phyloP scores from a whole-genome alignment of 306 rosid genomes.

The Astragalus glycyphyllos region DNA sequence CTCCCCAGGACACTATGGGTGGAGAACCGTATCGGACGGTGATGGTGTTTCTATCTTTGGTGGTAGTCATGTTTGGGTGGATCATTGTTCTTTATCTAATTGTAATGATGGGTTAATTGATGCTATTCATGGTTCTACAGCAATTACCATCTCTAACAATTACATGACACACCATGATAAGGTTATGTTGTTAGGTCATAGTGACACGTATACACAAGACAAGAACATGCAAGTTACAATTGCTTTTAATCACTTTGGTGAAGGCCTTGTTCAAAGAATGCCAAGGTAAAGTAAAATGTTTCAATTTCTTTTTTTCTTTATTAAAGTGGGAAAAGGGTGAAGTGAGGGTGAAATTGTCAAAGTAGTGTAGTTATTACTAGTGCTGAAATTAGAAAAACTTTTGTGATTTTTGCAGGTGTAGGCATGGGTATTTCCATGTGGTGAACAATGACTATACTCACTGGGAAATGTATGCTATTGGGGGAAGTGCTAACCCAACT shows the following conservation, averaged over 20 bases:
- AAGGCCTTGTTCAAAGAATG: slow-evolving; percentile 97
- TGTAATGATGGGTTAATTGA: slow-evolving; percentile 84
- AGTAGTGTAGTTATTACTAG: too few species aligned
- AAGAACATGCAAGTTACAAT: slow-evolving; percentile 94
- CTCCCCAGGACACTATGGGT: slow-evolving; percentile 87
- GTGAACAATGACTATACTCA: slow-evolving; percentile 99
- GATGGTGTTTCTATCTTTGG: slow-evolving; percentile 97
- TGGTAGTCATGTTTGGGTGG: slow-evolving; percentile 94
- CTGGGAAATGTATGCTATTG: slow-evolving; percentile 99
- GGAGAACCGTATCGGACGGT: slow-evolving; percentile 91
- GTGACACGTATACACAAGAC: slow-evolving; percentile 83
- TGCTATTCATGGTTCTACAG: slow-evolving; percentile 87
- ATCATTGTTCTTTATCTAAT: slow-evolving; percentile 86
- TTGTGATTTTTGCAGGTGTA: slow-evolving; percentile 63
- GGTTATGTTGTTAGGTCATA: slow-evolving; percentile 93
- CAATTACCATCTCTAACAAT: slow-evolving; percentile 90
- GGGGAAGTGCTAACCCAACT: slow-evolving; percentile 94
- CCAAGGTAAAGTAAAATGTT: slow-evolving; percentile 64
- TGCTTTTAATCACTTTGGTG: slow-evolving; percentile 96
- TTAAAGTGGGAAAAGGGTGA: not conserved
- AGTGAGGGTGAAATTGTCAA: not conserved
- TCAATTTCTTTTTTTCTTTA: not conserved
- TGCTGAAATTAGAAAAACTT: slow-evolving; percentile 33
- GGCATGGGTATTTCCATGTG: slow-evolving; percentile 98
- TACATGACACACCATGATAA: slow-evolving; percentile 97